Evolutionary conservation across 2,329 filamentous ascomycete species (phyloP).

Genomic region (Uncinocarpus reesii): DNA sequence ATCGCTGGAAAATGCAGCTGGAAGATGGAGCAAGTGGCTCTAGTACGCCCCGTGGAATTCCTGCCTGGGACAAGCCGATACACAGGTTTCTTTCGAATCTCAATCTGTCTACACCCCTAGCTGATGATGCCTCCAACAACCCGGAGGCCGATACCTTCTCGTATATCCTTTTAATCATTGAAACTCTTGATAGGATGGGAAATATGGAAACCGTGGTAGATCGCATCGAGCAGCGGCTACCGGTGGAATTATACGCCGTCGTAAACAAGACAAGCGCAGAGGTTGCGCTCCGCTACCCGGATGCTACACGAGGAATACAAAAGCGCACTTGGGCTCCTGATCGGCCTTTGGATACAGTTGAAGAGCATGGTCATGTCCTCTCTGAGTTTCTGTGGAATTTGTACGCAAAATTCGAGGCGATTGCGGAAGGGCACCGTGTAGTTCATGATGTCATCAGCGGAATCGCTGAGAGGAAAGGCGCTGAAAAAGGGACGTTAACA

Average conservation of each 20-base stretch:
- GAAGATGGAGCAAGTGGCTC: slow-evolving; percentile 27
- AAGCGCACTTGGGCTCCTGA: slow-evolving; percentile 42
- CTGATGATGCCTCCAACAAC: slow-evolving; percentile 84
- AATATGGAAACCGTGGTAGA: slow-evolving; percentile 78
- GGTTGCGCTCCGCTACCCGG: slow-evolving; percentile 86
- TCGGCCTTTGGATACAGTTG: slow-evolving; percentile 59
- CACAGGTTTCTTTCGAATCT: slow-evolving; percentile 49
- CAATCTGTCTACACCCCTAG: slow-evolving; percentile 48
- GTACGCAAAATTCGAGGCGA: slow-evolving; percentile 94
- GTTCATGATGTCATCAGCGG: slow-evolving; percentile 85
- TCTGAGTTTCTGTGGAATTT: slow-evolving; percentile 85
- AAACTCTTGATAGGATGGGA: slow-evolving; percentile 81
- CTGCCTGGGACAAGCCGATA: slow-evolving; percentile 44
- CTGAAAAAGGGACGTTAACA: slow-evolving; percentile 54
- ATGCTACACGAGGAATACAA: slow-evolving; percentile 49
- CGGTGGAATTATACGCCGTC: slow-evolving; percentile 84
- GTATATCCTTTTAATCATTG: slow-evolving; percentile 78
- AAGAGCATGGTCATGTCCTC: slow-evolving; percentile 72
- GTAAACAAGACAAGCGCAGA: slow-evolving; percentile 93
- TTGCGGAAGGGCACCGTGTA: slow-evolving; percentile 87
- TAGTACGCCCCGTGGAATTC: slow-evolving; percentile 23
- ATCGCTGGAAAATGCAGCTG: slow-evolving; percentile 74
- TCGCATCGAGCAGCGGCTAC: slow-evolving; percentile 81
- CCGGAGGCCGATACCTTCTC: slow-evolving; percentile 92
- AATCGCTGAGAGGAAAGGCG: slow-evolving; percentile 71